Base-by-base conservation (phyloP, 2,329 filamentous ascomycete genomes). In the Aspergillus proliferans region DNA sequence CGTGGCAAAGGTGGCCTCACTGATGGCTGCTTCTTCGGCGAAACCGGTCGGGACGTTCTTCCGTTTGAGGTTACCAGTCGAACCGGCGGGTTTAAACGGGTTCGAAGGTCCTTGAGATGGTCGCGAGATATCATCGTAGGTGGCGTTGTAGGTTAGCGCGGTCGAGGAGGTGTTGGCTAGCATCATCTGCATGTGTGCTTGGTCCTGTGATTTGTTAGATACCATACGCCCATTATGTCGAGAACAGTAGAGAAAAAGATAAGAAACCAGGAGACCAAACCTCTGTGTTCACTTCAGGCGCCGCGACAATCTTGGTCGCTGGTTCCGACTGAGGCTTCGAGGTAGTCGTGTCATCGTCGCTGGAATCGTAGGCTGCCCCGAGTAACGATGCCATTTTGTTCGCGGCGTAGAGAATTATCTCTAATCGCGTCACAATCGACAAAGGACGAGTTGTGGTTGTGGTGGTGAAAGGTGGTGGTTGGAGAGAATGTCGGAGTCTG, bases 1-100 rank as follows among this genome's bases (percentile, higher is more conserved):
- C 62, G 82, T 82, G 58, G 88, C 83, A 67, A 98, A 98, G 0
- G 88, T 90, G 55, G 92, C 83, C 63, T 97, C 93, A 68, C 88
- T 95, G 55, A 98, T 83, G 58, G 82, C 87, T 0, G 87, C 90
- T 70, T 98, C 92, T 58, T 93, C 81, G 2, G 93, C 93, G 60
- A 82, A 86, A 9, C 93, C 93, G 0, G 93, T 96, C 9, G 88
- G 78, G 1, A 91, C 78, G 53, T 90, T 92, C 64, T 91, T 92
- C 52, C 87, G 83, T 70, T 91, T 92, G 51, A 83, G 66, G 1
- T 71, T 70, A 44, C 74, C 80, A 18, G 58, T 63, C 12, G 70
- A 66, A 15, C 76, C 69, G 24, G 83, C 78, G 56, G 84, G 77
- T 64, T 82, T 84, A 69, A 88, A 92, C 1, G 88, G 88, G 62